Evolutionary conservation across 495 filamentous ascomycete species (phyloP), one percentile per base, ranked within the genome.

Genomic region (Neurospora sp.): DNA sequence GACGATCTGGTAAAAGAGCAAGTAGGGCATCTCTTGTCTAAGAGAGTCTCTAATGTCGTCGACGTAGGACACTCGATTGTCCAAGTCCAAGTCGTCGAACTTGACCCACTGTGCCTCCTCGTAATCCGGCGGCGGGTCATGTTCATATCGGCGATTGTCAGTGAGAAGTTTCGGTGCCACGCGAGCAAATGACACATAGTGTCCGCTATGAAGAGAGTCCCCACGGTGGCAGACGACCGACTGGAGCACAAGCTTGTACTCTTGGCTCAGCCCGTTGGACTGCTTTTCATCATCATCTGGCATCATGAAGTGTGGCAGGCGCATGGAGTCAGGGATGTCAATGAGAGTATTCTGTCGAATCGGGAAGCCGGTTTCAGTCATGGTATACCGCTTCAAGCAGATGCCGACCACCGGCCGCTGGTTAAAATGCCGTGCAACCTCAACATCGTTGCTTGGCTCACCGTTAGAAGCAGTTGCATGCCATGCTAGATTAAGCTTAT

Each of bases 1-100:
- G 42, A 94, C 86, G 45, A 98, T 94, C 79, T 97, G 95, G 77
- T 97, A 99, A 81, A 98, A 97, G 0, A 99, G 83, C 3, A 99
- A 87, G 75, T 99, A 99, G 4, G 96, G 95, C 73, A 92, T 94
- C 78, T 97, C 95, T n/a, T 90, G 86, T 71, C 87, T 89, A 70
- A 98, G 81, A 3, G 88, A 84, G 42, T 88, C 86, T 72, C 92
- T 84, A 69, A 93, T 90, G 71, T 96, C 91, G 74, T 97, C 91
- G 47, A 97, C 89, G 45, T 90, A 82, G 3, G 83, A 85, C 4
- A 97, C 91, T 45, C 96, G 87, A 14, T 82, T 79, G 4, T 76
- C 75, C 9, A 77, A 72, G 47, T 92, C 88, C 41, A 98, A 82
- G 75, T 99, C 96, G 81, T 99, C 96, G 72, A 97, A 96, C 31